Conservation (phyloP, 2,329 filamentous ascomycete species). For the Nectriaceae sp. region DNA sequence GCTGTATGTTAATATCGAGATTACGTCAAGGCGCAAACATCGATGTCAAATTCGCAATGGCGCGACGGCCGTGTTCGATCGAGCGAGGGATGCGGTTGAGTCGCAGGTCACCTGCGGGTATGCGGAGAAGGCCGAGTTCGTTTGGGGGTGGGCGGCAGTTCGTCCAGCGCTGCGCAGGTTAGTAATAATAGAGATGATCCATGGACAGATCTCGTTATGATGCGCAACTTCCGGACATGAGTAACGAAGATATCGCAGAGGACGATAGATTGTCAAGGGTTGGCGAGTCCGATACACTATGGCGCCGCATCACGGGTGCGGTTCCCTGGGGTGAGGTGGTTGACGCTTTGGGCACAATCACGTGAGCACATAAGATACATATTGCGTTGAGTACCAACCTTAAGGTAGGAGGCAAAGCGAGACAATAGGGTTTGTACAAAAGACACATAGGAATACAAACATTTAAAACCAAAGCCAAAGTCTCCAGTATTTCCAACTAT, state of each 20-base stretch:
- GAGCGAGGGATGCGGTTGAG: slow-evolving; percentile 7
- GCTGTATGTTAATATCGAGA: slow-evolving; percentile 10
- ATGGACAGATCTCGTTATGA: slow-evolving; percentile 6
- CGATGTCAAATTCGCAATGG: slow-evolving; percentile 16
- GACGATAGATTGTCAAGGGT: slow-evolving; percentile 8
- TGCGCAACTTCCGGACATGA: slow-evolving; percentile 2
- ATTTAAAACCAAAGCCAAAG: not conserved
- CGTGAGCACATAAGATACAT: slow-evolving; percentile 15
- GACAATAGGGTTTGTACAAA: no score
- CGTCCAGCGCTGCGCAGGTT: slow-evolving; percentile 18
- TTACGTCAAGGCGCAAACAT: slow-evolving; percentile 25
- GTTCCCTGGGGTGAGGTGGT: slow-evolving; percentile 26
- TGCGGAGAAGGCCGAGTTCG: slow-evolving; percentile 24
- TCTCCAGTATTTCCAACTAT: not conserved
- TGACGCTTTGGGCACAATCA: slow-evolving; percentile 19
- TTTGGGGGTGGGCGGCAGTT: slow-evolving; percentile 12
- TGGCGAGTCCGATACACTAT: slow-evolving; percentile 5
- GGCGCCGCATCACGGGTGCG: slow-evolving; percentile 28
- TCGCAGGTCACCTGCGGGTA: slow-evolving; percentile 24
- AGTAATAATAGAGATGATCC: slow-evolving; percentile 14
- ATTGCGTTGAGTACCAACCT: no score
- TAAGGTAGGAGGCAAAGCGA: no score
- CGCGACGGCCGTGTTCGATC: slow-evolving; percentile 12
- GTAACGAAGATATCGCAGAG: slow-evolving; percentile 5
- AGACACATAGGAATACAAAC: no score